Evolutionary conservation across 1,139 yeast species (phyloP).

Genomic region (Debaryomyces sp.): DNA sequence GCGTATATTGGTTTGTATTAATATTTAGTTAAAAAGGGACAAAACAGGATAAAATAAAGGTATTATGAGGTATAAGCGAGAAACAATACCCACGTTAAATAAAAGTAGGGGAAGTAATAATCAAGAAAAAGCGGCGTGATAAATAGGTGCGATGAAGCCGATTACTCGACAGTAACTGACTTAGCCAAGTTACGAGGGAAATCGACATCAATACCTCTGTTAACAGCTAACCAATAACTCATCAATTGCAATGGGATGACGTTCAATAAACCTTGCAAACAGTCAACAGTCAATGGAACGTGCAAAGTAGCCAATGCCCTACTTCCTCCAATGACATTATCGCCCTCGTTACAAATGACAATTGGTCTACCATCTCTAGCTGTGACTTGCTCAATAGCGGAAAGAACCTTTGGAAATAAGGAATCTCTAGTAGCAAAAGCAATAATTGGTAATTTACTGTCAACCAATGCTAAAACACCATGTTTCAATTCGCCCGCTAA

Average conservation of each 20-base stretch:
- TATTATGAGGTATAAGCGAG: background rate
- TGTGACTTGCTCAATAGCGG: constrained; percentile 94
- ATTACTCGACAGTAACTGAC: constrained; percentile 90
- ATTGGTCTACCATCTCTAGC: constrained; percentile 98
- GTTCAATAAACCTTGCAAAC: constrained; percentile 94
- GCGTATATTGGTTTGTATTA: constrained; percentile 3
- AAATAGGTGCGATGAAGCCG: background rate
- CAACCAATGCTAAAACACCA: constrained; percentile 96
- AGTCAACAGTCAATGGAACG: constrained; percentile 95
- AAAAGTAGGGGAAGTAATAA: background rate
- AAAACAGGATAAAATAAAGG: background rate
- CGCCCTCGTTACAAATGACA: constrained; percentile 89
- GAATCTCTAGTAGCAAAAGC: constrained; percentile 98
- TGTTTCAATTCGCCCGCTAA: constrained; percentile 99
- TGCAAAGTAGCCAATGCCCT: constrained; percentile 72
- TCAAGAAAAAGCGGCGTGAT: background rate
- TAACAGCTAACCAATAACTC: constrained; percentile 96
- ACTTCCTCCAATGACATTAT: constrained; percentile 54
- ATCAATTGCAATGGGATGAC: constrained; percentile 94
- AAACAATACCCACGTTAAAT: background rate
- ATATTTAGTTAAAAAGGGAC: background rate
- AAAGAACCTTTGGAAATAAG: constrained; percentile 92
- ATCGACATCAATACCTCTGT: constrained; percentile 95
- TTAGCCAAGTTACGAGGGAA: constrained; percentile 99
- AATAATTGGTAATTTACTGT: constrained; percentile 89